These are phyloP conservation scores for Aureobasidium sp. DNA, from an alignment of 2,329 filamentous ascomycete species.

Conservation along the genomic window DNA sequence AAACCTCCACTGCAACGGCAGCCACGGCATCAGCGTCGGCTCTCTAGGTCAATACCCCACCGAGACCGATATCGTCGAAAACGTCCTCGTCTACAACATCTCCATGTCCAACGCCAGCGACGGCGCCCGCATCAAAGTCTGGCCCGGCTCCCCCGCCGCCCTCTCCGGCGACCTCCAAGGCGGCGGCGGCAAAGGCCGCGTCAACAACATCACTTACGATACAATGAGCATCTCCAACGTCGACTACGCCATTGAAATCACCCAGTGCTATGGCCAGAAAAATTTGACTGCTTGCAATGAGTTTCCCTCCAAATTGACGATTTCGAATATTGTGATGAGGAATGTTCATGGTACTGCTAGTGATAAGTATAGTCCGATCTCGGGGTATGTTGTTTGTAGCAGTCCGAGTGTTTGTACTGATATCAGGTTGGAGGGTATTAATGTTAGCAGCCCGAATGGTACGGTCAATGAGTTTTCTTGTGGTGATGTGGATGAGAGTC, in stretches of 20 bases:
- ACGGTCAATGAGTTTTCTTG: constrained; percentile 26
- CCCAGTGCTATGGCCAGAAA: constrained; percentile 59
- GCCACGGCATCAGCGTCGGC: constrained; percentile 67
- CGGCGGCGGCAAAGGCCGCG: constrained; percentile 56
- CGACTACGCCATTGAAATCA: constrained; percentile 58
- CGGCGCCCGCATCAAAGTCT: constrained; percentile 67
- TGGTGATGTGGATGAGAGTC: constrained; percentile 25
- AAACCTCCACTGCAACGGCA: constrained; percentile 60
- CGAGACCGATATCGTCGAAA: constrained; percentile 60
- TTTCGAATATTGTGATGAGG: constrained; percentile 49
- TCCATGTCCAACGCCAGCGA: constrained; percentile 43
- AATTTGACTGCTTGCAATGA: constrained; percentile 56
- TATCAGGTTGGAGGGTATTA: constrained; percentile 36
- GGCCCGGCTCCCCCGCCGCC: constrained; percentile 53
- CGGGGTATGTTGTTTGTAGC: constrained; percentile 40
- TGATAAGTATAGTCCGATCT: constrained; percentile 35
- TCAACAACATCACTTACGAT: constrained; percentile 62
- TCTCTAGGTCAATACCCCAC: constrained; percentile 61
- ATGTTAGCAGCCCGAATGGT: constrained; percentile 24
- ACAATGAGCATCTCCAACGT: constrained; percentile 55
- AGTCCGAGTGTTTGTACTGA: constrained; percentile 42
- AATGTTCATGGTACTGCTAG: constrained; percentile 51
- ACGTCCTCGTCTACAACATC: constrained; percentile 47
- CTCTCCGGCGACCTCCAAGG: constrained; percentile 57
- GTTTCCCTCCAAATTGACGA: constrained; percentile 50